Percentiles rank a stretch among this genome's conserved stretches.
These are phyloP conservation scores for Debaryomycetaceae sp. DNA, from an alignment of 1,139 yeast species.

Conservation along the genomic window DNA sequence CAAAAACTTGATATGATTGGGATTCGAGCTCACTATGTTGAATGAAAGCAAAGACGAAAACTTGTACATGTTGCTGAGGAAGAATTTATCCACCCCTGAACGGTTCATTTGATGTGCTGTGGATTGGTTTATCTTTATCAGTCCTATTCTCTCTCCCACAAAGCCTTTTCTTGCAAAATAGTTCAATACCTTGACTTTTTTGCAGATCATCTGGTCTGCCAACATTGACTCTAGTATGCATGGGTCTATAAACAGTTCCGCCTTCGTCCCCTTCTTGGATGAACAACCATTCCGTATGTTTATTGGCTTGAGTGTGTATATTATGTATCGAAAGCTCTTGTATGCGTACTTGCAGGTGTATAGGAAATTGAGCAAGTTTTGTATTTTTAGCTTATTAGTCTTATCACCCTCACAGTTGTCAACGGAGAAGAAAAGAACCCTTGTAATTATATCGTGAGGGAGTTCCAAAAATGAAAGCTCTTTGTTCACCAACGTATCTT, in stretches of 20 bases:
- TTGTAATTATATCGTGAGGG: conserved; percentile 13
- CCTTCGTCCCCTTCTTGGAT: background rate
- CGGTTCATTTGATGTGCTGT: background rate
- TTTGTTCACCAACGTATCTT: background rate
- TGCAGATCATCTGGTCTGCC: background rate
- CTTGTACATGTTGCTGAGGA: background rate
- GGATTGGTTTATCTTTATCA: background rate
- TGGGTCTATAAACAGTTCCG: background rate
- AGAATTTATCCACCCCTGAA: background rate
- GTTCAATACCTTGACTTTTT: conserved; percentile 1
- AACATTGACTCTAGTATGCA: background rate
- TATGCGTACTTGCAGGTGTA: conserved; percentile 14
- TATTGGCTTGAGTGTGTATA: conserved; percentile 12
- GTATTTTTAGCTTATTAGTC: background rate
- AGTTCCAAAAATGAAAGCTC: conserved; percentile 8
- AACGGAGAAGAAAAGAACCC: conserved; percentile 11
- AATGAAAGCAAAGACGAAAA: background rate
- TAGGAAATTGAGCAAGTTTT: conserved; percentile 5
- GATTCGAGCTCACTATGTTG: background rate
- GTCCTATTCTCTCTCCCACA: background rate
- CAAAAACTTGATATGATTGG: background rate
- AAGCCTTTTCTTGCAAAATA: background rate
- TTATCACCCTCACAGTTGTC: conserved; percentile 1
- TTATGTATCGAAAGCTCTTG: conserved; percentile 9
- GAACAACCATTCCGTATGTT: conserved; percentile 1